A percentile compares a stretch with the other conserved stretches of the same genome.
These are phyloP conservation scores for Colletotrichum shisoi DNA, from an alignment of 2,329 filamentous ascomycete genomes.

Conservation along the genomic window DNA sequence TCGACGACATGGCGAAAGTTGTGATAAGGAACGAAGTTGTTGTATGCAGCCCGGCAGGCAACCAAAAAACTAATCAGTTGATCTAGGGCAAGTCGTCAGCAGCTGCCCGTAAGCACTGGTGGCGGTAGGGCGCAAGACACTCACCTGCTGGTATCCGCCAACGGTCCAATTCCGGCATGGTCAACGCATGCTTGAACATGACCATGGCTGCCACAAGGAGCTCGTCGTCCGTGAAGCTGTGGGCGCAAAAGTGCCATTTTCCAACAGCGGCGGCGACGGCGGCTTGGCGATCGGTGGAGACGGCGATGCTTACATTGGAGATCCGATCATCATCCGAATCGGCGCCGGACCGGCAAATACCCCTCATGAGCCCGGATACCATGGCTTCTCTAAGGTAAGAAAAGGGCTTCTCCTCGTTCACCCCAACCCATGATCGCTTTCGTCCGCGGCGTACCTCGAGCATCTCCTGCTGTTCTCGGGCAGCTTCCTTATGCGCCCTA, in stretches of 20 bases:
- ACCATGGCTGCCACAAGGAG: constrained; percentile 82
- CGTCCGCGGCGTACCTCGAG: constrained; percentile 76
- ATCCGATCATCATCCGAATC: constrained; percentile 69
- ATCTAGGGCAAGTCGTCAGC: constrained; percentile 63
- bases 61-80: constrained; percentile 86
- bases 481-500: constrained; percentile 78
- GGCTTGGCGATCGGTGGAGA: constrained; percentile 70
- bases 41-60: constrained; percentile 92
- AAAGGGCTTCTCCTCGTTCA: constrained; percentile 85
- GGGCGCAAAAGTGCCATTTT: constrained; percentile 87
- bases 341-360: constrained; percentile 77
- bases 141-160: constrained; percentile 82
- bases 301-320: constrained; percentile 70
- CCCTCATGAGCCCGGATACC: constrained; percentile 89
- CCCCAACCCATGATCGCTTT: constrained; percentile 90
- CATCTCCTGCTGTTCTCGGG: constrained; percentile 75
- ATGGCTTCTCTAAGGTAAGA: constrained; percentile 90
- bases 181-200: constrained; percentile 89
- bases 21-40: constrained; percentile 94
- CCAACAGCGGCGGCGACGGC: constrained; percentile 75
- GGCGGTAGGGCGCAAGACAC: constrained; percentile 44
- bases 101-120: constrained; percentile 41
- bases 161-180: constrained; percentile 78
- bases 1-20: constrained; percentile 98
- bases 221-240: constrained; percentile 89